Evolutionary conservation across 352 stramenopile species (phyloP).

Genomic region (Phytophthora podocarpi): DNA sequence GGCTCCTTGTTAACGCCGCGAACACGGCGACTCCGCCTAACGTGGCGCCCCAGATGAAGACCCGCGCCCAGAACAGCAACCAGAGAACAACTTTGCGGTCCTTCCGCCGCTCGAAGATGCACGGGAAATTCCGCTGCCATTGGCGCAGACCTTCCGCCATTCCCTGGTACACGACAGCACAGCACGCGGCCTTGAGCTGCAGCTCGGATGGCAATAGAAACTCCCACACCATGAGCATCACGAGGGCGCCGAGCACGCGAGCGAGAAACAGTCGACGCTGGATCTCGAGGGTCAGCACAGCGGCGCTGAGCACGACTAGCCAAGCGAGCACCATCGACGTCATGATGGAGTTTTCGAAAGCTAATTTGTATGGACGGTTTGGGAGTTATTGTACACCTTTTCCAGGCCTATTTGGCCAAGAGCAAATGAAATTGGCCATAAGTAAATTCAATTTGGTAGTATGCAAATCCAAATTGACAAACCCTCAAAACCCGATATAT

Average conservation of each 20-base stretch:
- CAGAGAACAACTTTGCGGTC: constrained; percentile 50
- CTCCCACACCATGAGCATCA: constrained; percentile 49
- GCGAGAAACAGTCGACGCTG: constrained; percentile 52
- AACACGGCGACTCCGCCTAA: constrained; percentile 36
- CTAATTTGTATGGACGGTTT: too few species aligned
- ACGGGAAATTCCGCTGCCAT: constrained; percentile 44
- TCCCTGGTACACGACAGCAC: constrained; percentile 49
- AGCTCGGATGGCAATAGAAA: constrained; percentile 34
- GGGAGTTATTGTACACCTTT: too few species aligned
- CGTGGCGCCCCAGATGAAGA: constrained; percentile 68
- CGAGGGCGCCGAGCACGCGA: constrained; percentile 39
- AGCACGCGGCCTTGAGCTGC: constrained; percentile 54
- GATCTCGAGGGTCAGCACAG: constrained; percentile 70
- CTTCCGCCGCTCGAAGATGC: constrained; percentile 34
- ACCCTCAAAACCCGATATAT: too few species aligned
- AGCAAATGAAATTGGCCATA: too few species aligned
- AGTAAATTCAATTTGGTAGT: too few species aligned
- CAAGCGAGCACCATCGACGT: constrained; percentile 37
- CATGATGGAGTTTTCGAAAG: too few species aligned
- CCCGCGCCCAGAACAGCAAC: constrained; percentile 60
- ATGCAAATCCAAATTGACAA: too few species aligned
- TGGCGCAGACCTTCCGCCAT: constrained; percentile 39
- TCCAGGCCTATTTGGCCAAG: too few species aligned
- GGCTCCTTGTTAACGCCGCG: neutral
- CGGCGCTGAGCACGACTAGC: constrained; percentile 53